Base-by-base conservation (phyloP, 1,284 basidiomycete genomes). In the Testicularia cyperi region DNA sequence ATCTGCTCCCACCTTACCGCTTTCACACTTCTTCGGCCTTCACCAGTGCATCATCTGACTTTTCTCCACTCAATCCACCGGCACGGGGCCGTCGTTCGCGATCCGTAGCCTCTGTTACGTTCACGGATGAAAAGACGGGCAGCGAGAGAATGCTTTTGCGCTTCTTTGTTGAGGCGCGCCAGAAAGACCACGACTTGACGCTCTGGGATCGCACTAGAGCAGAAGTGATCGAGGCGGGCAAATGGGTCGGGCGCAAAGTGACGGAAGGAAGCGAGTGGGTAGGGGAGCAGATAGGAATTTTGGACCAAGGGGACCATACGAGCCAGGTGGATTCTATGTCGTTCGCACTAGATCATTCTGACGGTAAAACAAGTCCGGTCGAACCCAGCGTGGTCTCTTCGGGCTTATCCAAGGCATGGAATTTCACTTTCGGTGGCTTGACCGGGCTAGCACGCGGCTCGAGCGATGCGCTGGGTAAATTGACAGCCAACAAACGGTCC, bases 1-100 rank as follows among this genome's bases (percentile, higher is more conserved):
- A 68, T 15, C 62, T 72, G 10, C 38, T 72, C 27, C 56, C 52
- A 15, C 70, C 70, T 6, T 68, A 68, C 38, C 58, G 56, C 24
- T 72, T 70, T 60, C 60, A 65, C 25, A 70, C 68, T 6, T 58
- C 53, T 18, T 43, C 56, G 9, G 26, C 28, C 6, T 60, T 38
- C 19, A 39, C 38, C 15, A 49, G 26, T 26, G 43, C 53, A 18
- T 38, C 39, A 23, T 55, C 53, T 29, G 66, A 53, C 31, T 62
- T 61, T 18, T 70, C 67, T 8, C 67, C 62, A 16, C 44, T 70
- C 25, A 66, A 68, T 16, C 67, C 63, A 2, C 68, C 69, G 2
- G 52, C 52, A 15, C 43, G 48, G 12, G 42, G 38, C 22, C 35
- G 53, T 5, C 44, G 64, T 16, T 63, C 66, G n/a, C 47, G 65